These are phyloP conservation scores for Auriscalpium microsporum DNA, from an alignment of 768 basidiomycete species.

Conservation along the genomic window DNA sequence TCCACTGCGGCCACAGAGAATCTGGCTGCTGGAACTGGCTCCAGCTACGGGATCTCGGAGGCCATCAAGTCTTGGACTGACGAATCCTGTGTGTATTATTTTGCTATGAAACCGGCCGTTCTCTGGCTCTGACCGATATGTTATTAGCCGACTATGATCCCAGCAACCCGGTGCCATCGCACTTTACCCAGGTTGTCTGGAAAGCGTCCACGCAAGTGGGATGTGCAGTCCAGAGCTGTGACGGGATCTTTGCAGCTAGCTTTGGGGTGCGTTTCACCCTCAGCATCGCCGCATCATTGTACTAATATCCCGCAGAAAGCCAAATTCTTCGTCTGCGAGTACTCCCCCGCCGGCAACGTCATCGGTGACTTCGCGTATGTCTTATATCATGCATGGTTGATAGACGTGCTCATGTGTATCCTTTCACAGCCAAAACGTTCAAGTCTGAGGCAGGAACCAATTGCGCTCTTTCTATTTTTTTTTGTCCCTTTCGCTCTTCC, in stretches of 20 bases:
- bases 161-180: constrained; percentile 48
- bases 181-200: constrained; percentile 77
- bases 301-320: constrained; percentile 32
- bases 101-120: background rate
- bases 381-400: background rate
- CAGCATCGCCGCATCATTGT: background rate
- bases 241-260: constrained; percentile 40
- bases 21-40: constrained; percentile 63
- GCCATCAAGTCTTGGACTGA: constrained; percentile 57
- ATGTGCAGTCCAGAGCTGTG: constrained; percentile 48
- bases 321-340: constrained; percentile 63
- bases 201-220: constrained; percentile 56
- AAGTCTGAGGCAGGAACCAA: constrained; percentile 10
- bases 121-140: background rate
- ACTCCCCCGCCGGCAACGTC: constrained; percentile 56
- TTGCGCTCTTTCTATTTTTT: background rate
- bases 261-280: constrained; percentile 39
- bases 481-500: background rate
- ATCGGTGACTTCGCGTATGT: constrained; percentile 53
- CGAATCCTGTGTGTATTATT: constrained; percentile 48
- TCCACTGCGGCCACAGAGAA: constrained; percentile 43
- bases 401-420: background rate
- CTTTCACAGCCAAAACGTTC: constrained; percentile 24
- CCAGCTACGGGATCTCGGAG: constrained; percentile 34
- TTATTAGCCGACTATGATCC: constrained; percentile 47